Conservation (phyloP, 2,329 filamentous ascomycete genomes). For the Sporothrix brunneoviolacea region DNA sequence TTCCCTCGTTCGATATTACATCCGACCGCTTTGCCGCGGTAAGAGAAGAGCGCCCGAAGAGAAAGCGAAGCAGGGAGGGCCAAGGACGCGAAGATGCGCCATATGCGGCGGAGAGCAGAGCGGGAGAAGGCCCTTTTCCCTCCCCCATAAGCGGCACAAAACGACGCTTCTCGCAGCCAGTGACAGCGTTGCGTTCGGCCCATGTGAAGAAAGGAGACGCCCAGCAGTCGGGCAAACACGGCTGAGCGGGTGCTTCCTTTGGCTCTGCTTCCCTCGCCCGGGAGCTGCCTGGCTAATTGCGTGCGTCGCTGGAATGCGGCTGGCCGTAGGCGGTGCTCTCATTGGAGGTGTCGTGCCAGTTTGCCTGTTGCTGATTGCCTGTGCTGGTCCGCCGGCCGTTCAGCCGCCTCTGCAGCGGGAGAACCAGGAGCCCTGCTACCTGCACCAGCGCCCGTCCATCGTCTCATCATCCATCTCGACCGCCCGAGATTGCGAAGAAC, state of each 20-base stretch:
- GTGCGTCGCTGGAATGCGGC: background rate
- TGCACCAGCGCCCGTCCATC: too few species aligned
- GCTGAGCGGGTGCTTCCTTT: background rate
- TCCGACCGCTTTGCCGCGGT: background rate
- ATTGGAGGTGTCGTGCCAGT: too few species aligned
- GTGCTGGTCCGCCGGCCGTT: too few species aligned
- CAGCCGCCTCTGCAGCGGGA: too few species aligned
- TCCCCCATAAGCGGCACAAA: background rate
- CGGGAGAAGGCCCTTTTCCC: background rate
- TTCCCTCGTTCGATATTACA: background rate
- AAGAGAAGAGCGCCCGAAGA: background rate
- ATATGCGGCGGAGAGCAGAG: too few species aligned
- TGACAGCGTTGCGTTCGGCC: slow-evolving; percentile 7
- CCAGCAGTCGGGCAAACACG: slow-evolving; percentile 6
- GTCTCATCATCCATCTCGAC: too few species aligned
- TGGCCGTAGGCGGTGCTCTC: too few species aligned
- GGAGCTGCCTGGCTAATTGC: background rate
- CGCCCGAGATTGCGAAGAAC: too few species aligned
- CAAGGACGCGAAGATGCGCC: too few species aligned
- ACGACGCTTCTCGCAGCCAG: slow-evolving; percentile 2
- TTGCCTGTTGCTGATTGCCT: too few species aligned
- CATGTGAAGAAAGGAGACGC: slow-evolving; percentile 7
- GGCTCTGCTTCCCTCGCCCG: background rate
- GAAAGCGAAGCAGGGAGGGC: too few species aligned
- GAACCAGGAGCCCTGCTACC: too few species aligned